Evolutionary conservation across 345 rosid genomes (phyloP), one percentile per base, ranked within the genome.

Genomic region (Passiflora organensis): DNA sequence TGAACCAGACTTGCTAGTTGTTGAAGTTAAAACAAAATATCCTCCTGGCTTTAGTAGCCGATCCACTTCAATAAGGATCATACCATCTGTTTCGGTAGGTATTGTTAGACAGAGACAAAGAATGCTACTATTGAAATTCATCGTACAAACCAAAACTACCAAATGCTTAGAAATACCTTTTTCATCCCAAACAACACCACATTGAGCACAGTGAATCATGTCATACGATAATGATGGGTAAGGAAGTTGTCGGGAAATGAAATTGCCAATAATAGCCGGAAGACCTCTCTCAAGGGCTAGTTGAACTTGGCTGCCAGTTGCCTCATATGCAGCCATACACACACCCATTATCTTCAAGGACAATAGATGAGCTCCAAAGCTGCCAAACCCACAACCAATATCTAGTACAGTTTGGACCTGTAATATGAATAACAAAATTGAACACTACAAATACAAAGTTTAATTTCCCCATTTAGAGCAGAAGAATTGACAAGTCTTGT

Each of bases 181-280:
- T 58, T 82, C 71, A 65, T 89, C 86, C 95, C 96, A 93, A 70
- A 70, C 57, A 51, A 78, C 84, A 55, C 95, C 91, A 32, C 99
- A 93, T 36, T 89, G 95, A 64, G 99, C 91, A 71, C 99, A 93
- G 75, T 93, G 99, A 74, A 93, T 80, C 95, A 89, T 86, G 78
- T 82, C 95, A 67, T 76, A 93, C 51, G 95, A 89, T 70, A 93
- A 63, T 13, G 89, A 67, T 14, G 99, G 99, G 60, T 81, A 89
- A 24, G 99, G 99, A 66, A 93, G 91, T 63, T 89, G 89, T 48
- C 76, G 78, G 34, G 94, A 81, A 56, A 81, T 68, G 70, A 93
- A 93, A 62, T 79, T 86, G 55, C 91, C 95, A 64, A 93, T 89
- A 81, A 93, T 84, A 19, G 97, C 95, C 13, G 97, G 99, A 68